phyloP scores from a whole-genome alignment of 768 basidiomycete species.

The Nidularia sp. region DNA sequence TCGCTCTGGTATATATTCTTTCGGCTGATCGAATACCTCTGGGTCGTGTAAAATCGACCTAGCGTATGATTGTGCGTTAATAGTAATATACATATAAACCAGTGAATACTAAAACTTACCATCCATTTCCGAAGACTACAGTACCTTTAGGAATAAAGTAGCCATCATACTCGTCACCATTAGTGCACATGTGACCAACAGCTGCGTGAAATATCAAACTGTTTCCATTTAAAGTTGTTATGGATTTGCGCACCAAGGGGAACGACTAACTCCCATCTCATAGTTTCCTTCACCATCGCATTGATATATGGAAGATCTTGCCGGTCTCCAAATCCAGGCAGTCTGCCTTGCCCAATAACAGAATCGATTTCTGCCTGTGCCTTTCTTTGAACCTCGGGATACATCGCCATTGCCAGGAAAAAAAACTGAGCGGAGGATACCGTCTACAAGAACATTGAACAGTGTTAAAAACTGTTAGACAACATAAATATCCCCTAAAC shows the following conservation, averaged over 20 bases:
- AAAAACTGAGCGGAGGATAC: slow-evolving; percentile 24
- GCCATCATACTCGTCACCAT: slow-evolving; percentile 34
- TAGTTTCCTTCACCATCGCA: slow-evolving; percentile 24
- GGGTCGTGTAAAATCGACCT: slow-evolving; percentile 26
- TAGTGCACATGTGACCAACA: slow-evolving; percentile 19
- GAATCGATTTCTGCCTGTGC: slow-evolving; percentile 39
- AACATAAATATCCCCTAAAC: too few relatives aligned
- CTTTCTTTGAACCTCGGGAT: slow-evolving; percentile 27
- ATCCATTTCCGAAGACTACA: slow-evolving; percentile 33
- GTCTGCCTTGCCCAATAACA: slow-evolving; percentile 25
- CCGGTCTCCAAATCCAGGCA: slow-evolving; percentile 29
- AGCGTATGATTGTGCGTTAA: neutral
- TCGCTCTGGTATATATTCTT: slow-evolving; percentile 35
- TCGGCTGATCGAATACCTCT: slow-evolving; percentile 30
- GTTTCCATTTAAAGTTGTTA: neutral
- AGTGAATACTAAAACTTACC: slow-evolving; percentile 15
- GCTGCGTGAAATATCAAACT: slow-evolving; percentile 6
- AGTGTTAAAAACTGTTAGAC: slow-evolving; percentile 1
- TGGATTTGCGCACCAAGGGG: slow-evolving; percentile 9
- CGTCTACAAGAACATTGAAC: slow-evolving; percentile 15
- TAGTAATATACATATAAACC: neutral
- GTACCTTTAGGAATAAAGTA: slow-evolving; percentile 35
- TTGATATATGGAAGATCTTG: slow-evolving; percentile 28
- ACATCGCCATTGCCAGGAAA: slow-evolving; percentile 31
- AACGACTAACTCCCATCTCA: slow-evolving; percentile 13